A percentile compares a stretch with the other conserved stretches of the same genome.
Conservation (phyloP, 768 basidiomycete species). For the Mycena capillaripes region DNA sequence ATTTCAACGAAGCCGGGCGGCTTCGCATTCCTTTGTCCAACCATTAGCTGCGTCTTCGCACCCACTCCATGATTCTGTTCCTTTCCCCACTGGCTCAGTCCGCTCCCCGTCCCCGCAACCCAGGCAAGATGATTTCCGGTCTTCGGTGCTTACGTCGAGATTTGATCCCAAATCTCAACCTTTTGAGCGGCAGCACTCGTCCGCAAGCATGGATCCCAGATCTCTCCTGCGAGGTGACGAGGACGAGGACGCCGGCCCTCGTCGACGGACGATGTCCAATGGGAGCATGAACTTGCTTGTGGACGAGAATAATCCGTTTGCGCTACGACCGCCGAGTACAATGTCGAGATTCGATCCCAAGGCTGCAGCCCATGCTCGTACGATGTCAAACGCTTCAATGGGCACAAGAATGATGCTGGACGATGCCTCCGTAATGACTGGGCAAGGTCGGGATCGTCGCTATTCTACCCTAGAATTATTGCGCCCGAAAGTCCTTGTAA, state of each 20-base stretch:
- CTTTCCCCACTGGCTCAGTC: constrained; percentile 73
- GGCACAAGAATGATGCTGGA: constrained; percentile 76
- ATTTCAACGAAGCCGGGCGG: constrained; percentile 64
- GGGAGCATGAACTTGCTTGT: constrained; percentile 61
- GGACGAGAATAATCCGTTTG: constrained; percentile 79
- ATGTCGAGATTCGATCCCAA: constrained; percentile 90
- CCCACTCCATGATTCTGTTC: constrained; percentile 60
- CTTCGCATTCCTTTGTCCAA: constrained; percentile 63
- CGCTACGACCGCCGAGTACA: constrained; percentile 73
- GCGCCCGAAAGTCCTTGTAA: constrained; percentile 92
- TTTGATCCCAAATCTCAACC: constrained; percentile 37
- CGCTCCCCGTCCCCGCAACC: constrained; percentile 65
- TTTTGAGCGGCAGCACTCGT: constrained; percentile 66
- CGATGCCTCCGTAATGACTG: constrained; percentile 57
- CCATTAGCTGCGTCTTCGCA: constrained; percentile 50
- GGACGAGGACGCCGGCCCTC: constrained; percentile 49
- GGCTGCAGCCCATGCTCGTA: constrained; percentile 66
- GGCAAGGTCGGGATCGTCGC: constrained; percentile 63
- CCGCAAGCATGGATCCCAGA: constrained; percentile 65
- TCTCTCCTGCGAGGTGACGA: constrained; percentile 54
- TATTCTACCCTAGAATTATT: constrained; percentile 85
- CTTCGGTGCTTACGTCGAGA: constrained; percentile 32
- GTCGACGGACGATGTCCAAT: constrained; percentile 53
- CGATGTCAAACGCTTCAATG: constrained; percentile 74
- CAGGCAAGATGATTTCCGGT: constrained; percentile 46